A percentile compares a stretch with the other conserved stretches of the same genome.
These are phyloP conservation scores for Hypocrella siamensis DNA, from an alignment of 2,329 filamentous ascomycete genomes.

Conservation along the genomic window DNA sequence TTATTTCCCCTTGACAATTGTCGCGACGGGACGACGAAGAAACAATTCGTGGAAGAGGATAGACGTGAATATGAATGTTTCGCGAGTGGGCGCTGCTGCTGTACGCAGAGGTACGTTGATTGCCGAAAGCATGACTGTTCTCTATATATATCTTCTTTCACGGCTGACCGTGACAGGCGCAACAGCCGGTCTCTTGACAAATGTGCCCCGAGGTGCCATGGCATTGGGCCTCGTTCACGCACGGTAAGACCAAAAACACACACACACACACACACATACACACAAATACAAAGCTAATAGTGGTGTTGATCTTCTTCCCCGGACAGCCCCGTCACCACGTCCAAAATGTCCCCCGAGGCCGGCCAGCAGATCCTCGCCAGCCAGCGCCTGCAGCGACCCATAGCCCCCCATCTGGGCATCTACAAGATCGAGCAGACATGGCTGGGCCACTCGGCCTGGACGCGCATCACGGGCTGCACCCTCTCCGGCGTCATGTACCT, in stretches of 20 bases:
- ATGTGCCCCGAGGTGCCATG: constrained; percentile 23
- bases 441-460: constrained; percentile 55
- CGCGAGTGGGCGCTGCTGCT: constrained; percentile 41
- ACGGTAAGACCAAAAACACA: too few species aligned
- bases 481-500: constrained; percentile 63
- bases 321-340: constrained; percentile 35
- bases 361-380: constrained; percentile 53
- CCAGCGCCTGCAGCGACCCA: constrained; percentile 68
- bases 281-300: too few species aligned
- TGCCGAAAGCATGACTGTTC: background rate
- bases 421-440: constrained; percentile 81
- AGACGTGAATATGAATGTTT: constrained; percentile 33
- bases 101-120: constrained; percentile 44
- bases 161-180: too few species aligned
- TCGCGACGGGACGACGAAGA: too few species aligned
- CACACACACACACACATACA: too few species aligned
- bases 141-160: too few species aligned
- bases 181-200: constrained; percentile 29
- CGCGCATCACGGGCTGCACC: constrained; percentile 68
- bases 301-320: background rate
- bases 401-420: constrained; percentile 73
- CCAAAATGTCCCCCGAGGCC: constrained; percentile 37
- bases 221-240: constrained; percentile 26
- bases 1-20: too few species aligned
- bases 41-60: too few species aligned